These are phyloP conservation scores for Zasmidium cellare DNA, from an alignment of 2,329 filamentous ascomycete species.

Conservation along the genomic window DNA sequence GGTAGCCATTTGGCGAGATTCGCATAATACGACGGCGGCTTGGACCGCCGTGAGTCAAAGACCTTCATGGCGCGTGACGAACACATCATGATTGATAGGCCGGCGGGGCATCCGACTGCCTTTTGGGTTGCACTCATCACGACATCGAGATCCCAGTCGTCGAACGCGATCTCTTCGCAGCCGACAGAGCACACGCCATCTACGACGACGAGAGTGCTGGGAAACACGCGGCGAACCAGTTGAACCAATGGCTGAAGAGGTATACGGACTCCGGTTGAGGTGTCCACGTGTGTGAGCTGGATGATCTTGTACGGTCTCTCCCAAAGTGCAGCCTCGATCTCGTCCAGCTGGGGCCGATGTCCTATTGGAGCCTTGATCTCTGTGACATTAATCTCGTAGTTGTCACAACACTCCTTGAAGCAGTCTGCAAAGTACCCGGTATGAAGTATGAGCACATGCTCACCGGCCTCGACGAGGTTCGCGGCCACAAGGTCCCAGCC, in stretches of 20 bases:
- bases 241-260: conserved; percentile 82
- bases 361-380: conserved; percentile 87
- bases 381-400: conserved; percentile 85
- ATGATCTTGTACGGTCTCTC: conserved; percentile 90
- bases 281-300: conserved; percentile 95
- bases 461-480: conserved; percentile 84
- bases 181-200: conserved; percentile 97
- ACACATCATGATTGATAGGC: conserved; percentile 89
- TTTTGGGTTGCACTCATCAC: conserved; percentile 95
- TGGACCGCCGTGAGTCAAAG: conserved; percentile 76
- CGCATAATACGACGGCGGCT: conserved; percentile 85
- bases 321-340: conserved; percentile 83
- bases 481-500: conserved; percentile 96
- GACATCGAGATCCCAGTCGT: conserved; percentile 88
- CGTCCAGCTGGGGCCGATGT: conserved; percentile 76
- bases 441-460: conserved; percentile 87
- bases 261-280: conserved; percentile 89
- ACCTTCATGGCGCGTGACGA: conserved; percentile 80
- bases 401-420: conserved; percentile 84
- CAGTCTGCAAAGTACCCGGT: conserved; percentile 96
- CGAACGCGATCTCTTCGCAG: conserved; percentile 91
- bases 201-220: conserved; percentile 85
- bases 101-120: conserved; percentile 90
- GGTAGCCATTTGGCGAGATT: conserved; percentile 96
- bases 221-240: conserved; percentile 79